Evolutionary conservation across 495 filamentous ascomycete species (phyloP).

Genomic region (Penicillium mononematosum): DNA sequence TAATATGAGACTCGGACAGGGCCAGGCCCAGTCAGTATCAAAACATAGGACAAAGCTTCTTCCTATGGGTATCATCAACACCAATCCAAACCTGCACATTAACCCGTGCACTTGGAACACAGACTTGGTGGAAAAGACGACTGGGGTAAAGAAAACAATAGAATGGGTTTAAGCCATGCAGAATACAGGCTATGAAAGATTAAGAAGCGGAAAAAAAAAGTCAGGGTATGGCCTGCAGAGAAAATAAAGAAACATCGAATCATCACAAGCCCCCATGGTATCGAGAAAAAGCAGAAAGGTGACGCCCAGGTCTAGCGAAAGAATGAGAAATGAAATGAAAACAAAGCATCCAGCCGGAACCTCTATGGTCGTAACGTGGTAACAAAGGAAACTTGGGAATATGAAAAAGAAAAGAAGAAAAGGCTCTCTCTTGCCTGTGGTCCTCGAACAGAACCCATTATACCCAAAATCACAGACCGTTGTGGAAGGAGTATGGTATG

Average conservation of each 20-base stretch:
- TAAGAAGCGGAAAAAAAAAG: slow-evolving; percentile 14
- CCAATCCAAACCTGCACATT: slow-evolving; percentile 19
- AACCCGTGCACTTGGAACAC: slow-evolving; percentile 8
- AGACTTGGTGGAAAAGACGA: slow-evolving; percentile 19
- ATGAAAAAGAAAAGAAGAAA: slow-evolving; percentile 15
- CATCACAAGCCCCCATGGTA: slow-evolving; percentile 38
- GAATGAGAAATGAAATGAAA: slow-evolving; percentile 37
- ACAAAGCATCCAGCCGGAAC: slow-evolving; percentile 42
- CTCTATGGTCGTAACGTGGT: slow-evolving; percentile 48
- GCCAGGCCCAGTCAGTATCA: slow-evolving; percentile 9
- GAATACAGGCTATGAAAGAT: slow-evolving; percentile 21
- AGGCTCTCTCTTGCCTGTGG: slow-evolving; percentile 20
- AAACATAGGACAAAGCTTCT: slow-evolving; percentile 13
- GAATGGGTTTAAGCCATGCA: slow-evolving; percentile 23
- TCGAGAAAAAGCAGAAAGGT: slow-evolving; percentile 32
- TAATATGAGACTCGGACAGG: slow-evolving; percentile 8
- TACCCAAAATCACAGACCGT: slow-evolving; percentile 23
- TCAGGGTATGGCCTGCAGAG: slow-evolving; percentile 16
- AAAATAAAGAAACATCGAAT: slow-evolving; percentile 27
- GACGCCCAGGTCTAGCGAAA: slow-evolving; percentile 45
- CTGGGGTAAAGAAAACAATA: slow-evolving; percentile 6
- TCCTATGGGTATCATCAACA: slow-evolving; percentile 33
- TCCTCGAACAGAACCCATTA: slow-evolving; percentile 31
- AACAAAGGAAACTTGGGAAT: slow-evolving; percentile 25
- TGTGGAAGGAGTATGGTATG: slow-evolving; percentile 8